Base-by-base conservation (phyloP, 2,329 filamentous ascomycete species). In the Didymosphaeria variabile region DNA sequence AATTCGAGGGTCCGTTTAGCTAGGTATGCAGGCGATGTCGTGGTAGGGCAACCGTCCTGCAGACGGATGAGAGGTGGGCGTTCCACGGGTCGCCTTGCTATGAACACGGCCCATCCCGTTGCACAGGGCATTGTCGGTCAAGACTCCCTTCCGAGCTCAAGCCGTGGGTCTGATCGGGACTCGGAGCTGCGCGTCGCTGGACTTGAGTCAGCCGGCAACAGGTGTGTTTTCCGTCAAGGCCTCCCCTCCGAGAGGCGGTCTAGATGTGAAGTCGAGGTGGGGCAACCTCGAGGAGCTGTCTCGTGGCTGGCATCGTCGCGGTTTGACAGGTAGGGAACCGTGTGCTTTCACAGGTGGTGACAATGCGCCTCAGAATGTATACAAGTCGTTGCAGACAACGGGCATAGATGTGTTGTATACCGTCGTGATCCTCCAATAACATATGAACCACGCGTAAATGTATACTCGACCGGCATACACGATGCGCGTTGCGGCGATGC, bases 51-150 rank as follows among this genome's bases (percentile, higher is more conserved):
- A 12, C 19, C 13, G 19, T 34, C 12, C 38, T 45, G 13, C 19
- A 21, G 23, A 6, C n/a, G 29, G 29, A 3, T 45, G 38, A 40
- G 17, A 45, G 38, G 36, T 38, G n/a, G 40, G 12, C 23, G 29
- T 32, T 55, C n/a, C 38, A 36, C 21, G 29, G 40, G 2, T 29
- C 21, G 40, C 52, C 34, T 42, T 38, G 32, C 19, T 38, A 55
- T 23, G 42, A 21, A 34, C 29, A 55, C 53, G 53, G 53, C 40
- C 40, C 53, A 46, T 42, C 40, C 53, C 42, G 53, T 46, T 47
- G 42, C 53, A 46, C 42, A 55, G 40, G 53, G 53, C 42, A n/a
- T 46, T 47, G 40, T 46, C 53, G 42, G 53, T 55, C 53, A 55
- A 17, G 45, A 44, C 29, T 26, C 42, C 53, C 21, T 54, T 54